Conservation (phyloP, 2,329 filamentous ascomycete species). For the Aspergillus sergii region DNA sequence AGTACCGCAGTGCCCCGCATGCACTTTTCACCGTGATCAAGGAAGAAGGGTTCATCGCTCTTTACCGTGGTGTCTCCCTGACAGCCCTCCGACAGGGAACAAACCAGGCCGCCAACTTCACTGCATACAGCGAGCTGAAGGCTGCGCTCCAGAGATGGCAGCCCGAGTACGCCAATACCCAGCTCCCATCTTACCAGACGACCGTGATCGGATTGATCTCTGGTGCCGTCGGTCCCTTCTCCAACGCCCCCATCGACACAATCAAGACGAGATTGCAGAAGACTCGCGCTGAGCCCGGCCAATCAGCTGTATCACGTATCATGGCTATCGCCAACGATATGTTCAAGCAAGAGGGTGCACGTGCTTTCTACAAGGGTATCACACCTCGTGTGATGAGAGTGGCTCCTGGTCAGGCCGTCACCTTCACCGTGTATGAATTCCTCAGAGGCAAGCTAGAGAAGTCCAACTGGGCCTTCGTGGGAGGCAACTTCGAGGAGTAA, state of each 20-base stretch:
- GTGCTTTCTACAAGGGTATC: conserved; percentile 99
- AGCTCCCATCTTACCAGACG: conserved; percentile 86
- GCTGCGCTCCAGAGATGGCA: conserved; percentile 72
- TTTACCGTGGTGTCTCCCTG: conserved; percentile 91
- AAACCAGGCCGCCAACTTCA: conserved; percentile 99
- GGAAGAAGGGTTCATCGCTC: conserved; percentile 83
- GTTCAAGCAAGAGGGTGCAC: conserved; percentile 91
- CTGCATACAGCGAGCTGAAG: conserved; percentile 94
- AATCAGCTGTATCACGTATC: conserved; percentile 79
- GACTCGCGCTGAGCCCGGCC: conserved; percentile 78
- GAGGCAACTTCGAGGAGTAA: conserved; percentile 67
- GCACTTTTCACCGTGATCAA: conserved; percentile 82
- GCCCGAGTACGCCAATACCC: conserved; percentile 64
- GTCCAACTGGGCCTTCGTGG: conserved; percentile 61
- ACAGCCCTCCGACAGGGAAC: conserved; percentile 92
- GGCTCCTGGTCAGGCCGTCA: conserved; percentile 86
- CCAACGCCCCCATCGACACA: conserved; percentile 96
- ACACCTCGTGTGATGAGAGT: conserved; percentile 97
- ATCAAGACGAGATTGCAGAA: conserved; percentile 98
- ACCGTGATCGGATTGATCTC: conserved; percentile 86
- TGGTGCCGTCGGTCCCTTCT: conserved; percentile 93
- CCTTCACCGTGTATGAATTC: conserved; percentile 75
- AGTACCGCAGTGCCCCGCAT: conserved; percentile 92
- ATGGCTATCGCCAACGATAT: conserved; percentile 76
- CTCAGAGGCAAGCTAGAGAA: conserved; percentile 72